Percentiles rank a stretch among this genome's conserved stretches.
phyloP scores from a whole-genome alignment of 495 filamentous ascomycete species.

The Podospora appendiculata region DNA sequence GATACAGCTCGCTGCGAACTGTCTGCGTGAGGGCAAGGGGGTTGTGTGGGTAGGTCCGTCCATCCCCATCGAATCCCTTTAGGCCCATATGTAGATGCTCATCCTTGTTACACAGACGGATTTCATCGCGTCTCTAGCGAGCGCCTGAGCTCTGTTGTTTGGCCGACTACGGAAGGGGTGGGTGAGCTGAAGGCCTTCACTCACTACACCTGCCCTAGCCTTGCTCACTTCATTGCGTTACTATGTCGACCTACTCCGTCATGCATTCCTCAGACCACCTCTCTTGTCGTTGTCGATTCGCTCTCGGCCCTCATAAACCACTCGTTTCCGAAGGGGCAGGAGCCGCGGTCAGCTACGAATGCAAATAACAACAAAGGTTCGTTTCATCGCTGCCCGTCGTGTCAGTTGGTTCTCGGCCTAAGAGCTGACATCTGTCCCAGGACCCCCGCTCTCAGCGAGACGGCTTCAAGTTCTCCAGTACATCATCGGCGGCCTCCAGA shows the following conservation, averaged over 20 bases:
- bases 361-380: conserved; percentile 17
- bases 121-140: conserved; percentile 23
- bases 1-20: conserved; percentile 59
- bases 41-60: conserved; percentile 84
- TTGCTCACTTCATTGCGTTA: conserved; percentile 73
- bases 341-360: conserved; percentile 11
- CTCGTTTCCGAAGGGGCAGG: conserved; percentile 51
- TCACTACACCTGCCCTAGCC: conserved; percentile 38
- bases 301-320: conserved; percentile 65
- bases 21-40: conserved; percentile 50
- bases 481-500: conserved; percentile 45
- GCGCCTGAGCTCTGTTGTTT: conserved; percentile 15
- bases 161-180: neutral
- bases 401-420: too few species aligned
- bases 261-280: conserved; percentile 52
- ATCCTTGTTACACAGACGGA: conserved; percentile 19
- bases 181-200: conserved; percentile 10
- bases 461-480: conserved; percentile 38
- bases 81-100: conserved; percentile 6
- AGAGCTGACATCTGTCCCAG: conserved; percentile 7
- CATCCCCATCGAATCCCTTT: neutral
- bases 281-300: conserved; percentile 68
- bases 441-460: conserved; percentile 23
- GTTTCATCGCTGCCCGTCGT: neutral
- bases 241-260: conserved; percentile 51